A percentile compares a stretch with the other conserved stretches of the same genome.
phyloP scores from a whole-genome alignment of 139 green algal species.

The Closterium sp. region DNA sequence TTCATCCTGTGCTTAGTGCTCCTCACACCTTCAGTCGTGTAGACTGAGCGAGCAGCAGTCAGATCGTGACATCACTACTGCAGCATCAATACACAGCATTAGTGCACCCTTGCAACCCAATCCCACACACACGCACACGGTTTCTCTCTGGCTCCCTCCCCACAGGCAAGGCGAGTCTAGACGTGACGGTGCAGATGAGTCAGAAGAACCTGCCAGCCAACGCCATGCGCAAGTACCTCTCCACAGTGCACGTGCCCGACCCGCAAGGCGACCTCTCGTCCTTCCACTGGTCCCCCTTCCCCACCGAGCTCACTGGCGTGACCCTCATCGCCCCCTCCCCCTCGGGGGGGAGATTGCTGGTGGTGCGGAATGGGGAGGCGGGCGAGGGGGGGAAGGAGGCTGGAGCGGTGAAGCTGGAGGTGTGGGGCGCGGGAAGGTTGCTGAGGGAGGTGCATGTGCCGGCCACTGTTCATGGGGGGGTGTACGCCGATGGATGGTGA shows the following conservation, averaged over 20 bases:
- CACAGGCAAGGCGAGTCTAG: constrained; percentile 25
- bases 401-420: constrained; percentile 58
- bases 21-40: too few relatives aligned
- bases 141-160: too few relatives aligned
- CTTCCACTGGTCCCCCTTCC: constrained; percentile 54
- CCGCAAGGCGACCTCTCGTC: constrained; percentile 16
- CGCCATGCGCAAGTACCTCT: constrained; percentile 63
- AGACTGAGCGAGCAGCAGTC: too few relatives aligned
- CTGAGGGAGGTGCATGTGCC: constrained; percentile 67
- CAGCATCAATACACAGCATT: too few relatives aligned
- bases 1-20: too few relatives aligned
- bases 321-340: constrained; percentile 61
- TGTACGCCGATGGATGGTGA: constrained; percentile 83
- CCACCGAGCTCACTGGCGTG: constrained; percentile 56
- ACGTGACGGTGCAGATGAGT: constrained; percentile 41
- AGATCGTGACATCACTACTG: too few relatives aligned
- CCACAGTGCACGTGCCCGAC: constrained; percentile 50
- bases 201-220: constrained; percentile 82
- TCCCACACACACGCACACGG: too few relatives aligned
- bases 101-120: too few relatives aligned
- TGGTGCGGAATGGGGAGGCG: constrained; percentile 30
- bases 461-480: constrained; percentile 67
- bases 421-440: constrained; percentile 66
- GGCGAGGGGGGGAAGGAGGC: background rate
- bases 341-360: constrained; percentile 56